Conservation (phyloP, 331 rosid species). For the Ulmus americana region DNA sequence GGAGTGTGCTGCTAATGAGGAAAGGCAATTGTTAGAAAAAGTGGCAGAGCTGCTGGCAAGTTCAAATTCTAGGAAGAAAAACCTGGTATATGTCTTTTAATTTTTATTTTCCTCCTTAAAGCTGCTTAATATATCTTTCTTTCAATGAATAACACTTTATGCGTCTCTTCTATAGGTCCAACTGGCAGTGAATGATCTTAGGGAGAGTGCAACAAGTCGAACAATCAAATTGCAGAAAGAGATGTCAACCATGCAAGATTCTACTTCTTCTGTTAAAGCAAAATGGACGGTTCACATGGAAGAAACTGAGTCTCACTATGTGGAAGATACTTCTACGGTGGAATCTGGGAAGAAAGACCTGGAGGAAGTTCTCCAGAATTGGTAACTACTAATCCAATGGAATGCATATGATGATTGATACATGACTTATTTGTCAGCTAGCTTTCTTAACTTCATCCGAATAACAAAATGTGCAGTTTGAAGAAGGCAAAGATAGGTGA, state of each 20-base stretch:
- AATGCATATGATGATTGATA: conserved; percentile 23
- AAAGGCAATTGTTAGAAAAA: conserved; percentile 74
- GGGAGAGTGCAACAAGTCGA: conserved; percentile 82
- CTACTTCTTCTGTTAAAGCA: conserved; percentile 66
- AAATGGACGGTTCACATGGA: conserved; percentile 86
- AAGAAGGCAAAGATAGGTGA: conserved; percentile 77
- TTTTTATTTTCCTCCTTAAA: conserved; percentile 1
- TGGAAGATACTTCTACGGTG: conserved; percentile 68
- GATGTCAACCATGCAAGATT: conserved; percentile 82
- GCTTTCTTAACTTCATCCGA: conserved; percentile 18
- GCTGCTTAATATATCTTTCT: background rate
- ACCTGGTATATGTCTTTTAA: conserved; percentile 48
- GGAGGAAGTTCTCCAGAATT: conserved; percentile 74
- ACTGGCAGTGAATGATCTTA: conserved; percentile 76
- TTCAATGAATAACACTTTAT: background rate
- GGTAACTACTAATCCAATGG: conserved; percentile 37
- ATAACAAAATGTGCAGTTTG: conserved; percentile 47
- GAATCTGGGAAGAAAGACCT: conserved; percentile 80
- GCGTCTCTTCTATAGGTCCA: conserved; percentile 53
- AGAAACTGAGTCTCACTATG: conserved; percentile 70
- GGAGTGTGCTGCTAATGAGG: conserved; percentile 96
- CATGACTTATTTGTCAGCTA: conserved; percentile 10
- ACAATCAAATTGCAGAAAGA: conserved; percentile 66
- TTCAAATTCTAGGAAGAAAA: conserved; percentile 90
- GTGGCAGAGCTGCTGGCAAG: conserved; percentile 92